Conservation (phyloP, 73 alveolate species). For the Effrenium voratum region DNA sequence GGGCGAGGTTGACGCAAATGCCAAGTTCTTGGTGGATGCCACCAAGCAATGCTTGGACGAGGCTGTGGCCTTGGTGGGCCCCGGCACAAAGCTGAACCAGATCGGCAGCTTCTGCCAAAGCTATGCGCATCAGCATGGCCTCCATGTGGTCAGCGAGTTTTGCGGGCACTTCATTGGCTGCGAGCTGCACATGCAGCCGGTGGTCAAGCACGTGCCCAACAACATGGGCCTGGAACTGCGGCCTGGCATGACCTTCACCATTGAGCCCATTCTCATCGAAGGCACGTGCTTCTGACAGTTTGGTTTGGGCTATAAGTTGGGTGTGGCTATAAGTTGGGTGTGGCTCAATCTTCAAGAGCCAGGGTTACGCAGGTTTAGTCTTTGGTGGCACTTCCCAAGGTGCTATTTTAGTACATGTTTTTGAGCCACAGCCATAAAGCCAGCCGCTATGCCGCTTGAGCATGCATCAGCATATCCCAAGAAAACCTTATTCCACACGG, state of each 20-base stretch:
- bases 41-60: conserved; percentile 96
- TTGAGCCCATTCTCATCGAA: conserved; percentile 98
- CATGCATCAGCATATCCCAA: not conserved
- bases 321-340: not conserved
- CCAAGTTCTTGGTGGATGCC: conserved; percentile 94
- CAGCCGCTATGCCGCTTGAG: not conserved
- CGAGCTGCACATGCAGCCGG: conserved; percentile 97
- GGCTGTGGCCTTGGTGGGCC: conserved; percentile 96
- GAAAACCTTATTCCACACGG: not conserved
- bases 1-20: conserved; percentile 95
- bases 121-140: conserved; percentile 94
- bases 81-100: conserved; percentile 93
- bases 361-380: too few species aligned
- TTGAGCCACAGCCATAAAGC: not conserved
- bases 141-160: conserved; percentile 95
- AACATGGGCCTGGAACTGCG: conserved; percentile 95
- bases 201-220: conserved; percentile 96
- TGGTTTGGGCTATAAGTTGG: not conserved
- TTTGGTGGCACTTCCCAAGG: not conserved
- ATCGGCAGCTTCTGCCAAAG: conserved; percentile 70
- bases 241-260: conserved; percentile 98
- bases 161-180: conserved; percentile 98
- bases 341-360: not conserved
- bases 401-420: too few species aligned
- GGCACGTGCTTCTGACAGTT: not conserved